A percentile compares a stretch with the other conserved stretches of the same genome.
Evolutionary conservation across 768 basidiomycete genomes (phyloP).

Genomic region (Pleurotus pulmonarius): DNA sequence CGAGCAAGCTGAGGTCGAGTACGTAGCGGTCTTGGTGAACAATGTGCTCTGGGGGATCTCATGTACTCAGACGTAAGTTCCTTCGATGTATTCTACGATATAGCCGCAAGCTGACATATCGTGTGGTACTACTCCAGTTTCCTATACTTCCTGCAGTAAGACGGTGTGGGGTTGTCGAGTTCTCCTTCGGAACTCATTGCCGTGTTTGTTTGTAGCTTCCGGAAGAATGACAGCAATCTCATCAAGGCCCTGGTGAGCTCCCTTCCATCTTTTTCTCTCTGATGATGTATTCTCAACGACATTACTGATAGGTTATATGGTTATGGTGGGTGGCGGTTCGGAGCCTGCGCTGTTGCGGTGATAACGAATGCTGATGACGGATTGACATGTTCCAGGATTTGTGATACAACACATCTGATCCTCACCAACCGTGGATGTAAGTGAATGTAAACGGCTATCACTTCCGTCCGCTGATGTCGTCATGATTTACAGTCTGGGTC

Average conservation of each 20-base stretch:
- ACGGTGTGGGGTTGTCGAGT: background rate
- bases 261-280: background rate
- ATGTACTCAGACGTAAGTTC: conserved; percentile 4
- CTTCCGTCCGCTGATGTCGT: background rate
- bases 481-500: conserved; percentile 1
- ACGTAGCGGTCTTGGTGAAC: conserved; percentile 5
- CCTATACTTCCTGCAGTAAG: conserved; percentile 2
- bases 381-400: background rate
- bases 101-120: background rate
- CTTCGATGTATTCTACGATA: no score
- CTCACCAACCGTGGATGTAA: conserved; percentile 7
- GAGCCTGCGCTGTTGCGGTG: background rate
- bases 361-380: no score
- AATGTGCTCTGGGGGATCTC: conserved; percentile 5
- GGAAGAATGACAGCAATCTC: conserved; percentile 2
- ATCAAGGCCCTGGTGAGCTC: conserved; percentile 2
- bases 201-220: background rate
- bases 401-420: conserved; percentile 7
- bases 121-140: background rate
- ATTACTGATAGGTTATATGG: background rate
- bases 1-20: conserved; percentile 1
- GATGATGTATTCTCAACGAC: background rate
- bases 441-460: background rate
- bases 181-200: background rate
- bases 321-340: background rate